Base-by-base conservation (phyloP, 2,329 filamentous ascomycete species). In the Westerdykella ornata region DNA sequence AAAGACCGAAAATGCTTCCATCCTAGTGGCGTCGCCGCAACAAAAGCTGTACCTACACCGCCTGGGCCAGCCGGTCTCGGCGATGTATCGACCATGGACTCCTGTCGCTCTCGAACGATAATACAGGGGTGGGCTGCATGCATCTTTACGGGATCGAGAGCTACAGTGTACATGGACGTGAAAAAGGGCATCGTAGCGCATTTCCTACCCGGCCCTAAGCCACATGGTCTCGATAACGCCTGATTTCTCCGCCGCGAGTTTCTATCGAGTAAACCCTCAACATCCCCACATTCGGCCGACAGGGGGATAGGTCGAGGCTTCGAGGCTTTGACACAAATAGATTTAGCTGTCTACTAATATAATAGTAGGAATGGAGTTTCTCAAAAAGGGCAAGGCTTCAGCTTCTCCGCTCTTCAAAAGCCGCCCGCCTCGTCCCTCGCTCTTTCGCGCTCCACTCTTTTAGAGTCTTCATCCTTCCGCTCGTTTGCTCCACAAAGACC, bases 191-290 rank as follows among this genome's bases (percentile, higher is more conserved):
- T 26, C 22, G 22, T 26, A 26, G 22, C 22, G 22, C 22, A 8
- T 8, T 26, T 22, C 9, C 20, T 22, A 5, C 20, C 20, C 20
- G 5, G 5, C 9, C 20, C 3, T 26, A 42, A 45, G 49, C 48
- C 46, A 51, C 45, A 14, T 31, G 42, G 43, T 44, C 35, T 48
- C 42, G 55, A 62, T 62, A 60, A 54, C 52, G 49, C 59, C 50
- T 54, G 51, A 45, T 51, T 44, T 46, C 41, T 32, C 41, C 44
- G 34, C 42, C 51, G 52, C 46, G 42, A 52, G 45, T 57, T 57
- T 51, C 47, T 50, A 65, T 65, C 59, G 59, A 65, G 62, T 63
- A 63, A 65, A 38, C n/a, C 30, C 16, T 15, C 30, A 3, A 9
- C 22, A 11, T 26, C 22, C 12, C 22, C 22, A 26, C 12, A 26